Conservation (phyloP, 2,329 filamentous ascomycete species). For the Exophiala lecanii-corni region DNA sequence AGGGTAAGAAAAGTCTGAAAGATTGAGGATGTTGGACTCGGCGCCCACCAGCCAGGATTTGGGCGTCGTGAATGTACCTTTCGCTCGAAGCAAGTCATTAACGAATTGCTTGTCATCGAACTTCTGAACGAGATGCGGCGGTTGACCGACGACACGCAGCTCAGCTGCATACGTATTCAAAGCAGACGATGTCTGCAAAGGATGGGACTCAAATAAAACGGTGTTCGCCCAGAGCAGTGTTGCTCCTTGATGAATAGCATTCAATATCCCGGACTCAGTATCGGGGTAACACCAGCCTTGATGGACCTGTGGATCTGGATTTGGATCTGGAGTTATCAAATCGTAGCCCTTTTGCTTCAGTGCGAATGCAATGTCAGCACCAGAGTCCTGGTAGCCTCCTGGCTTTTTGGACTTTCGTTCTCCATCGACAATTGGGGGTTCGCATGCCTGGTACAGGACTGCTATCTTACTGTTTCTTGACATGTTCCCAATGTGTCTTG, state of each 20-base stretch:
- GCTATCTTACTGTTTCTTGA: constrained; percentile 32
- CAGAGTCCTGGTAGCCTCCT: constrained; percentile 47
- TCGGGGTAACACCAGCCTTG: constrained; percentile 43
- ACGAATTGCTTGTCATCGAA: constrained; percentile 51
- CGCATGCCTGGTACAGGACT: constrained; percentile 45
- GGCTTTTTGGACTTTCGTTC: constrained; percentile 48
- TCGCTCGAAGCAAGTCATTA: constrained; percentile 39
- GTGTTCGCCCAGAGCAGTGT: constrained; percentile 51
- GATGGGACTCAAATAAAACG: constrained; percentile 46
- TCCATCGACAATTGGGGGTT: constrained; percentile 45
- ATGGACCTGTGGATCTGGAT: constrained; percentile 31
- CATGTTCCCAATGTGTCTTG: too few species aligned
- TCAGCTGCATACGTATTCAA: constrained; percentile 31
- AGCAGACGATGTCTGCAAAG: constrained; percentile 40
- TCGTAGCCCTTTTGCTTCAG: constrained; percentile 32
- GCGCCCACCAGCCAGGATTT: constrained; percentile 33
- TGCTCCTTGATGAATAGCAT: constrained; percentile 38
- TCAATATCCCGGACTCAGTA: constrained; percentile 39
- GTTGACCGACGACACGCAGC: constrained; percentile 44
- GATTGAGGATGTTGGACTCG: constrained; percentile 1
- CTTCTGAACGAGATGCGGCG: constrained; percentile 43
- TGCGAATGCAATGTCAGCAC: constrained; percentile 46
- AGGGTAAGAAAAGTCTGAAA: constrained; percentile 32
- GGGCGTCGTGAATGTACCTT: constrained; percentile 39
- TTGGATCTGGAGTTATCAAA: constrained; percentile 31